These are phyloP conservation scores for Podaxis sp. DNA, from an alignment of 768 basidiomycete species.

Conservation along the genomic window DNA sequence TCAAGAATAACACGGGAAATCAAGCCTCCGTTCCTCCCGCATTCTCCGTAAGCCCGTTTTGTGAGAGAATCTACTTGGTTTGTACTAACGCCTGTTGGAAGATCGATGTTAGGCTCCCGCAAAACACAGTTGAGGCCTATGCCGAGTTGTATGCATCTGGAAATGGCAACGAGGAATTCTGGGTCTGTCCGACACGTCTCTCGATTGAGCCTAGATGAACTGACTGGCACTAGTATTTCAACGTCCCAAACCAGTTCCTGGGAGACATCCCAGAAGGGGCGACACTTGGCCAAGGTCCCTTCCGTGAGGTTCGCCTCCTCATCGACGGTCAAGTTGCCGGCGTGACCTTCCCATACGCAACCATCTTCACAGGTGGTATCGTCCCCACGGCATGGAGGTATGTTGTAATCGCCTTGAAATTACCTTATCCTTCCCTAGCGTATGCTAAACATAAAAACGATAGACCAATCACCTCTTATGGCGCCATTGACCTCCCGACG, in stretches of 20 bases:
- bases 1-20: conserved; percentile 59
- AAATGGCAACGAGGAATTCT: conserved; percentile 64
- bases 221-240: conserved; percentile 50
- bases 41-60: conserved; percentile 47
- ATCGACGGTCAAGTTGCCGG: conserved; percentile 45
- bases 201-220: background rate
- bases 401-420: background rate
- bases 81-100: conserved; percentile 20
- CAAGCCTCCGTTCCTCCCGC: conserved; percentile 73
- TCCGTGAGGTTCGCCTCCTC: conserved; percentile 44
- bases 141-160: conserved; percentile 71
- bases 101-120: conserved; percentile 67
- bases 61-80: background rate
- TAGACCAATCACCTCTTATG: conserved; percentile 70
- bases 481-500: conserved; percentile 72
- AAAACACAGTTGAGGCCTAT: conserved; percentile 60
- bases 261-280: conserved; percentile 43
- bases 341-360: conserved; percentile 46
- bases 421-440: background rate
- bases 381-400: conserved; percentile 68
- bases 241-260: conserved; percentile 58
- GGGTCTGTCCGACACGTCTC: conserved; percentile 38
- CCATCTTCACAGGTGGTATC: conserved; percentile 75
- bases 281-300: conserved; percentile 40
- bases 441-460: conserved; percentile 16